phyloP scores from a whole-genome alignment of 139 green algal species.

The Picochlorum sp. region DNA sequence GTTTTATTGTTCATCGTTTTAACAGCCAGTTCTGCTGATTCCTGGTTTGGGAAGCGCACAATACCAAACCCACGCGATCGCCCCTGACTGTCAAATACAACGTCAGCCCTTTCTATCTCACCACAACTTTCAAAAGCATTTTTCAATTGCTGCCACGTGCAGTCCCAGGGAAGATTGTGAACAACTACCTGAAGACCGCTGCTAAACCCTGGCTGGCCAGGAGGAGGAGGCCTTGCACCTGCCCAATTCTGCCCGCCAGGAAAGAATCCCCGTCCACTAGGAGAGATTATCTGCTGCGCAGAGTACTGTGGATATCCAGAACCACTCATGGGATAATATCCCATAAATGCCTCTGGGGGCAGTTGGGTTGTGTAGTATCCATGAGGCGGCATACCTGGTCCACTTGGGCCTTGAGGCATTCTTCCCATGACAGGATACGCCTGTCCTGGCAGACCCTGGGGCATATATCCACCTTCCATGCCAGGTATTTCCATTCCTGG shows the following conservation, averaged over 20 bases:
- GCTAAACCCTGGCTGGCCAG: conserved; percentile 47
- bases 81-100: conserved; percentile 68
- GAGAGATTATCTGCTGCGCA: conserved; percentile 3
- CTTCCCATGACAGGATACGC: not conserved
- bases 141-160: conserved; percentile 80
- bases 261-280: conserved; percentile 26
- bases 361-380: not conserved
- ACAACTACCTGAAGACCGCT: conserved; percentile 78
- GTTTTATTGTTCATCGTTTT: conserved; percentile 72
- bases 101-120: conserved; percentile 68
- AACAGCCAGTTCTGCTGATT: conserved; percentile 56
- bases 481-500: no score
- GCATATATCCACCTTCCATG: no score
- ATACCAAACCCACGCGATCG: conserved; percentile 79
- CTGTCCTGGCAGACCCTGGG: no score
- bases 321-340: not conserved
- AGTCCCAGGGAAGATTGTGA: conserved; percentile 85
- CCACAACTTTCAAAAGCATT: conserved; percentile 54
- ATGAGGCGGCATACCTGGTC: not conserved
- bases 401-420: not conserved
- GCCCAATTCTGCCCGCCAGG: conserved; percentile 32
- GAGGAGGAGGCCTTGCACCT: conserved; percentile 37
- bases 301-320: not conserved
- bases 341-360: conserved; percentile 13
- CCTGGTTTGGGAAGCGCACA: conserved; percentile 54